Evolutionary conservation across 2,329 filamentous ascomycete species (phyloP).

Genomic region (Lomentospora prolificans): DNA sequence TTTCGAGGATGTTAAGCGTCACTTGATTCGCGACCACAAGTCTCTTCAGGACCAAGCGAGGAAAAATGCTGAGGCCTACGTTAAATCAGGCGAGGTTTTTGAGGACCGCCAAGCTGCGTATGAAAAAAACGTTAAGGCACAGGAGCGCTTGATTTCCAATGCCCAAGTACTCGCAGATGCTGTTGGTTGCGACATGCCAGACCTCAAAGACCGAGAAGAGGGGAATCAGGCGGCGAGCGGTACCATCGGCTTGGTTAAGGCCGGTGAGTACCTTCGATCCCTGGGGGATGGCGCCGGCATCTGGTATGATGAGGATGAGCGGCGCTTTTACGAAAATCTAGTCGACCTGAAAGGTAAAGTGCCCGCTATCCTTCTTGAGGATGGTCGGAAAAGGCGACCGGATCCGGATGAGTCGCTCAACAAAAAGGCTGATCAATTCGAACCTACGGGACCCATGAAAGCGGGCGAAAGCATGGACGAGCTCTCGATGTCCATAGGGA

Average conservation of each 20-base stretch:
- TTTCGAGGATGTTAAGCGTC: conserved; percentile 84
- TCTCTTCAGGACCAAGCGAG: conserved; percentile 76
- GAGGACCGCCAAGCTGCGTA: conserved; percentile 94
- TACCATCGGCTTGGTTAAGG: conserved; percentile 86
- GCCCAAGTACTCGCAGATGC: conserved; percentile 85
- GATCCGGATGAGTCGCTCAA: conserved; percentile 75
- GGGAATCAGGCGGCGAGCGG: conserved; percentile 55
- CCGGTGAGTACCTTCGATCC: conserved; percentile 83
- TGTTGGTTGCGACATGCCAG: conserved; percentile 85
- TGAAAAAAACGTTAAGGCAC: conserved; percentile 83
- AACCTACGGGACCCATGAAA: conserved; percentile 41
- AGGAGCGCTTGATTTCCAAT: conserved; percentile 83
- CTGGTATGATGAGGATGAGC: conserved; percentile 97
- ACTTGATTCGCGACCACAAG: conserved; percentile 86
- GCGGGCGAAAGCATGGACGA: conserved; percentile 55
- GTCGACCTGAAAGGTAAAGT: conserved; percentile 94
- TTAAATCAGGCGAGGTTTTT: conserved; percentile 96
- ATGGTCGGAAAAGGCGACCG: conserved; percentile 84
- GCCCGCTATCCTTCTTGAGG: conserved; percentile 84
- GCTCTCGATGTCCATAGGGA: conserved; percentile 85
- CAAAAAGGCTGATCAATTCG: conserved; percentile 55
- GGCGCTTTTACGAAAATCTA: conserved; percentile 95
- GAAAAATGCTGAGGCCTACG: conserved; percentile 94
- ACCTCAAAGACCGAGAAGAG: conserved; percentile 75
- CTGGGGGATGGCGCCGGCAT: conserved; percentile 88